A percentile compares a stretch with the other conserved stretches of the same genome.
phyloP scores from a whole-genome alignment of 176 grass and related monocot genomes.

The Rhipidocladum racemiflorum region DNA sequence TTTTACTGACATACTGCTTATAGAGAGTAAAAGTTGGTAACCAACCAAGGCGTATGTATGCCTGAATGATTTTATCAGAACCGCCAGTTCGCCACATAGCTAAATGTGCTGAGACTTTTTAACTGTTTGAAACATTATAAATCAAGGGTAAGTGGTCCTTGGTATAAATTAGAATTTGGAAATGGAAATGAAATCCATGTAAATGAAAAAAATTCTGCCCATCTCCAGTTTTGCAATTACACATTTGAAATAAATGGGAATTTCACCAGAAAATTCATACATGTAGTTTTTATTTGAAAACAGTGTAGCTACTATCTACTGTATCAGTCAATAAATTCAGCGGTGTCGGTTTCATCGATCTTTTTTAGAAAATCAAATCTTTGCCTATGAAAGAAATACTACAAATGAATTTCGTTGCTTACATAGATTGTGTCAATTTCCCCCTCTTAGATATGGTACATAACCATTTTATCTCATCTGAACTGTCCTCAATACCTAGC shows the following conservation, averaged over 20 bases:
- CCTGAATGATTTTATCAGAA: slow-evolving; percentile 16
- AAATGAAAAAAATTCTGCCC: background rate
- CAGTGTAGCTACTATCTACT: slow-evolving; percentile 3
- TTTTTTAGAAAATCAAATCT: background rate
- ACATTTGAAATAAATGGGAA: background rate
- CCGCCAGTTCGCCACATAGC: slow-evolving; percentile 8
- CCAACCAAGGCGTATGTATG: background rate
- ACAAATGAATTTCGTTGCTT: slow-evolving; percentile 7
- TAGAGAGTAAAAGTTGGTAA: slow-evolving; percentile 18
- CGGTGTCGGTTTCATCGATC: background rate
- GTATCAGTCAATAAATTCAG: background rate
- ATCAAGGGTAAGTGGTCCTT: background rate
- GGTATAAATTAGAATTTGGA: slow-evolving; percentile 5
- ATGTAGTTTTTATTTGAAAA: background rate
- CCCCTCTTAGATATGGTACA: background rate
- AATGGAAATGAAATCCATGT: background rate
- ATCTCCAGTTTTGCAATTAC: slow-evolving; percentile 10
- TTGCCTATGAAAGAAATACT: background rate
- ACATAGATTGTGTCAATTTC: background rate
- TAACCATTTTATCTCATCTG: slow-evolving; percentile 23
- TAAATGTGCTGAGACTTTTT: background rate
- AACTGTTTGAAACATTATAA: slow-evolving; percentile 10
- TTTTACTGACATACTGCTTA: slow-evolving; percentile 26
- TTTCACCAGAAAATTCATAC: background rate
- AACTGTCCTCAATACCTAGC: background rate